Evolutionary conservation across 2,329 filamentous ascomycete species (phyloP).

Genomic region (Parascedosporium putredinis): DNA sequence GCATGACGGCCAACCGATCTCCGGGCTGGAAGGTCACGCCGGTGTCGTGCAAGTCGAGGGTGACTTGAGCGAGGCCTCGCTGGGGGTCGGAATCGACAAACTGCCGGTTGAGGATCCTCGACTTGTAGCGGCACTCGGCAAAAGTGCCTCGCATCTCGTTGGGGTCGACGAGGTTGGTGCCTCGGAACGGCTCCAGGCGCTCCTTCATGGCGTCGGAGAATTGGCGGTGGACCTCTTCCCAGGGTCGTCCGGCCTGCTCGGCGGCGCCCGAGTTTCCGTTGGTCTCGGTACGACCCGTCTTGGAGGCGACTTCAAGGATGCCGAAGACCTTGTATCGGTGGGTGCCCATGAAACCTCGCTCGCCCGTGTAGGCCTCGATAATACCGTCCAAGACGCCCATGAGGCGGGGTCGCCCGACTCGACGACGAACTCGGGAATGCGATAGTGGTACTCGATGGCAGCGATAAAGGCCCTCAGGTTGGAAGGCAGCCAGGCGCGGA

Average conservation of each 20-base stretch:
- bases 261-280: conserved; percentile 38
- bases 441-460: conserved; percentile 42
- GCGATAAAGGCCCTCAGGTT: conserved; percentile 45
- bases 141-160: conserved; percentile 45
- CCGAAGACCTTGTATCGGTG: conserved; percentile 49
- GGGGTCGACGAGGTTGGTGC: conserved; percentile 34
- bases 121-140: conserved; percentile 41
- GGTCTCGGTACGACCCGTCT: conserved; percentile 41
- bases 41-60: conserved; percentile 39
- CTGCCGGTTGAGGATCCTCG: conserved; percentile 31
- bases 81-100: conserved; percentile 35
- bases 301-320: conserved; percentile 41
- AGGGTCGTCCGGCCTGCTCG: conserved; percentile 30
- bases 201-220: conserved; percentile 46
- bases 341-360: conserved; percentile 44
- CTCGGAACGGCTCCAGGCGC: conserved; percentile 37
- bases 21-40: conserved; percentile 43
- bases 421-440: conserved; percentile 41
- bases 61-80: conserved; percentile 37
- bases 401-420: conserved; percentile 37
- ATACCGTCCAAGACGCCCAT: conserved; percentile 44
- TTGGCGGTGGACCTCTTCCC: conserved; percentile 39
- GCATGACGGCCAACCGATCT: conserved; percentile 43
- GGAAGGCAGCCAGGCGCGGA: conserved; percentile 42
- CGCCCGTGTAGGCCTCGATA: conserved; percentile 43